A percentile compares a stretch with the other conserved stretches of the same genome.
These are phyloP conservation scores for Parasitella parasitica DNA, from an alignment of 371 early-diverging fungal species.

Conservation along the genomic window DNA sequence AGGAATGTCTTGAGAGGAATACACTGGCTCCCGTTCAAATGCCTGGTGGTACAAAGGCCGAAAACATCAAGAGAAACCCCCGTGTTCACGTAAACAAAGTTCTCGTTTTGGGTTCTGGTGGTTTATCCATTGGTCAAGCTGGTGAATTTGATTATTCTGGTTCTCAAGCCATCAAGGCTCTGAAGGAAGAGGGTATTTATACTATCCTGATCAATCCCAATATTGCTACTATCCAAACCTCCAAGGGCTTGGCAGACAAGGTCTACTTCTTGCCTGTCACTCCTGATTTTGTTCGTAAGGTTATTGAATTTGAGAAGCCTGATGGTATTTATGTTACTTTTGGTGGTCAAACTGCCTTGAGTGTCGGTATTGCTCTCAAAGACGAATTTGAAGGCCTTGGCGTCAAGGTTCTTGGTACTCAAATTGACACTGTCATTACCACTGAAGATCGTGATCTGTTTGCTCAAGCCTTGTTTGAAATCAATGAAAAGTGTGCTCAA, in stretches of 20 bases:
- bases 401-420: slow-evolving; percentile 92
- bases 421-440: slow-evolving; percentile 84
- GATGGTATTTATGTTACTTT: slow-evolving; percentile 95
- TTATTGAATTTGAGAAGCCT: slow-evolving; percentile 89
- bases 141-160: slow-evolving; percentile 99
- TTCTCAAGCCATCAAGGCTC: slow-evolving; percentile 94
- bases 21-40: slow-evolving; percentile 73
- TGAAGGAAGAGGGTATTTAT: slow-evolving; percentile 92
- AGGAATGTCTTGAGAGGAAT: slow-evolving; percentile 71
- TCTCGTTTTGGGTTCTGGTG: slow-evolving; percentile 94
- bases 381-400: slow-evolving; percentile 83
- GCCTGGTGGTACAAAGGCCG: slow-evolving; percentile 64
- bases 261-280: slow-evolving; percentile 96
- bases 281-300: slow-evolving; percentile 90
- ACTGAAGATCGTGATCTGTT: slow-evolving; percentile 96
- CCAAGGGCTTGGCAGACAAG: slow-evolving; percentile 90
- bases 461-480: slow-evolving; percentile 81
- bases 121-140: slow-evolving; percentile 96
- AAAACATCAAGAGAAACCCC: slow-evolving; percentile 54
- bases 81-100: slow-evolving; percentile 74
- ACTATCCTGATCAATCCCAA: slow-evolving; percentile 95
- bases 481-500: slow-evolving; percentile 84
- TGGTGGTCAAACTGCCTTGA: slow-evolving; percentile 95
- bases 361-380: slow-evolving; percentile 88
- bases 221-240: slow-evolving; percentile 97